Conservation (phyloP, 805 yeast species). For the Saccharomycopsis capsularis region DNA sequence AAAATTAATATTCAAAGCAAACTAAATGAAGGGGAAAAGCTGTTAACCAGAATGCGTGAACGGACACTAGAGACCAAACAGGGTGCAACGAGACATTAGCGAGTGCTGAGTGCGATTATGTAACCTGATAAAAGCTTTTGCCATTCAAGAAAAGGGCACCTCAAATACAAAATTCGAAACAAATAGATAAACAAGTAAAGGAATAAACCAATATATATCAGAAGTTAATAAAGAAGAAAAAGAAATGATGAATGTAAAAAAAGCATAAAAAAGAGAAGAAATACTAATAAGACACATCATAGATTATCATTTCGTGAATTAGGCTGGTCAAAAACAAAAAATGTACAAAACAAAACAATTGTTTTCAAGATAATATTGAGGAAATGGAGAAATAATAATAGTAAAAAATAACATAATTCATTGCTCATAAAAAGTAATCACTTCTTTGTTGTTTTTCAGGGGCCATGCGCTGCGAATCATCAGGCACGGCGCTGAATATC, state of each 20-base stretch:
- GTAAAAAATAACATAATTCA: not conserved
- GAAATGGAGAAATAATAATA: not conserved
- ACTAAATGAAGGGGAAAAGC: too few species aligned
- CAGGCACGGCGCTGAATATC: constrained; percentile 93
- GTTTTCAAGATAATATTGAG: not conserved
- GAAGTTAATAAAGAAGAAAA: not conserved
- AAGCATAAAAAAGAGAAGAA: not conserved
- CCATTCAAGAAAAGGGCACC: too few species aligned
- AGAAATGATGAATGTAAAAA: not conserved
- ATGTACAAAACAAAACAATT: not conserved
- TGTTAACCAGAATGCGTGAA: too few species aligned
- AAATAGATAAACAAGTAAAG: not conserved
- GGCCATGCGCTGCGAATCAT: constrained; percentile 41
- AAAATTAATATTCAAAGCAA: too few species aligned
- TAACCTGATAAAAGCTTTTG: too few species aligned
- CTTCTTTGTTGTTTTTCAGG: constrained; percentile 31
- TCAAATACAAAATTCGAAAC: not conserved
- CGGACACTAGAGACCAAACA: too few species aligned
- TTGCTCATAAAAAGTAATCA: constrained; percentile 27
- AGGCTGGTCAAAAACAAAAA: not conserved
- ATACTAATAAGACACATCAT: not conserved
- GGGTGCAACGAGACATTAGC: too few species aligned
- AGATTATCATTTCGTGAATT: too few species aligned
- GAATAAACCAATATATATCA: not conserved
- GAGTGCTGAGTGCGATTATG: too few species aligned